Conservation (phyloP, 768 basidiomycete species). For the Rhodosporidiobolus sp. region DNA sequence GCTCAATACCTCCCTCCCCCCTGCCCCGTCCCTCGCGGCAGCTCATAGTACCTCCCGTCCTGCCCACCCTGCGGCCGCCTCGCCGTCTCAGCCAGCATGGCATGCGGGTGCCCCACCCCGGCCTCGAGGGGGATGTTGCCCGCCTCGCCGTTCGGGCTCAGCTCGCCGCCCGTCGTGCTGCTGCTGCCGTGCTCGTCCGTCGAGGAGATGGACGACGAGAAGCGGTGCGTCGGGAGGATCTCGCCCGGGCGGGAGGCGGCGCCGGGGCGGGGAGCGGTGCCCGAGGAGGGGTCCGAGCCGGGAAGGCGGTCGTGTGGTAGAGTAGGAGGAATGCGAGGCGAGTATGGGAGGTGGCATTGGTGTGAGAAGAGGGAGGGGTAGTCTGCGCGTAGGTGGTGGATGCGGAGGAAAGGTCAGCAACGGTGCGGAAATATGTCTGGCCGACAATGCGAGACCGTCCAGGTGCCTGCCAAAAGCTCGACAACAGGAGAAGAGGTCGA, state of each 20-base stretch:
- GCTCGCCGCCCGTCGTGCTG: neutral
- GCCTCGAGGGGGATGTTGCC: neutral
- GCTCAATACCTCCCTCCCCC: neutral
- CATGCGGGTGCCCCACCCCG: neutral
- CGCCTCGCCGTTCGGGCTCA: neutral
- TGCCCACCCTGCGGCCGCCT: neutral
- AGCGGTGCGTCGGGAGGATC: neutral
- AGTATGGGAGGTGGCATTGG: slow-evolving; percentile 33
- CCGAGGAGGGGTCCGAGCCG: neutral
- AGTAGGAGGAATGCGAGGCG: slow-evolving; percentile 32
- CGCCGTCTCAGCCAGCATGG: neutral
- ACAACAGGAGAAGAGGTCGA: too few species aligned
- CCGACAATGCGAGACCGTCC: too few species aligned
- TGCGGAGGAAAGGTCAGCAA: neutral
- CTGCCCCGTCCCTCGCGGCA: neutral
- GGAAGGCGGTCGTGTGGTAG: neutral
- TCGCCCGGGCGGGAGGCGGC: neutral
- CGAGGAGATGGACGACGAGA: slow-evolving; percentile 1
- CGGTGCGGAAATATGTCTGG: too few species aligned
- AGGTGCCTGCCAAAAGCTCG: too few species aligned
- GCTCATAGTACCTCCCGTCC: neutral
- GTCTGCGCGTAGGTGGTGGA: neutral
- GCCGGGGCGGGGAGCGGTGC: too few species aligned
- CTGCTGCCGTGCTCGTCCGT: neutral
- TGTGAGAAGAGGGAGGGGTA: slow-evolving; percentile 29